Evolutionary conservation across 2,329 filamentous ascomycete species (phyloP).

Genomic region (Sporothrix brasiliensis): DNA sequence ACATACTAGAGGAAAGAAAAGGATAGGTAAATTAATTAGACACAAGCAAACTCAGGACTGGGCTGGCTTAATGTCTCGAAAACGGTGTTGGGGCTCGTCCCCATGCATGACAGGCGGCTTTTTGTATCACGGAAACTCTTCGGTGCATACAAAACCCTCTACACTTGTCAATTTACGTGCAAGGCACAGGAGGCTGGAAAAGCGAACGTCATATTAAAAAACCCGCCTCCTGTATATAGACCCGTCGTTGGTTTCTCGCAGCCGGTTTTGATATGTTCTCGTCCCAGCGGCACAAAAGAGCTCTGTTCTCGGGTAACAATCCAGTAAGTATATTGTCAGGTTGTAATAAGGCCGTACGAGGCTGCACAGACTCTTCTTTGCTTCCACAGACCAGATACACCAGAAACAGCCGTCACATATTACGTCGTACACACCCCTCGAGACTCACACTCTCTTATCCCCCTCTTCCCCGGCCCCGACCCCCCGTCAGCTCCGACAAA

Average conservation of each 20-base stretch:
- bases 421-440: background rate
- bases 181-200: background rate
- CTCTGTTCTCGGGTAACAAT: slow-evolving; percentile 4
- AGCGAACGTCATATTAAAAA: background rate
- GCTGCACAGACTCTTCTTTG: background rate
- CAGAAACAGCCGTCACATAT: background rate
- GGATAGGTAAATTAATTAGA: background rate
- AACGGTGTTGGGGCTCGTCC: background rate
- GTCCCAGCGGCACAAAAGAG: background rate
- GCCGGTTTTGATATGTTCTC: background rate
- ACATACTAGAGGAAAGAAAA: background rate
- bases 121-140: slow-evolving; percentile 12
- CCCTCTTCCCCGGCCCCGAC: slow-evolving; percentile 19
- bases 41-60: background rate
- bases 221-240: background rate
- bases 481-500: slow-evolving; percentile 22
- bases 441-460: background rate
- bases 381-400: slow-evolving; percentile 14
- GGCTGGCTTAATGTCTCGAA: background rate
- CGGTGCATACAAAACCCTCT: background rate
- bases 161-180: background rate
- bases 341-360: background rate
- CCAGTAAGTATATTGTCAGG: background rate
- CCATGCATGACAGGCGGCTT: slow-evolving; percentile 1
- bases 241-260: background rate